Evolutionary conservation across 176 grass and related monocot species (phyloP).

Genomic region (Paspalum vaginatum): DNA sequence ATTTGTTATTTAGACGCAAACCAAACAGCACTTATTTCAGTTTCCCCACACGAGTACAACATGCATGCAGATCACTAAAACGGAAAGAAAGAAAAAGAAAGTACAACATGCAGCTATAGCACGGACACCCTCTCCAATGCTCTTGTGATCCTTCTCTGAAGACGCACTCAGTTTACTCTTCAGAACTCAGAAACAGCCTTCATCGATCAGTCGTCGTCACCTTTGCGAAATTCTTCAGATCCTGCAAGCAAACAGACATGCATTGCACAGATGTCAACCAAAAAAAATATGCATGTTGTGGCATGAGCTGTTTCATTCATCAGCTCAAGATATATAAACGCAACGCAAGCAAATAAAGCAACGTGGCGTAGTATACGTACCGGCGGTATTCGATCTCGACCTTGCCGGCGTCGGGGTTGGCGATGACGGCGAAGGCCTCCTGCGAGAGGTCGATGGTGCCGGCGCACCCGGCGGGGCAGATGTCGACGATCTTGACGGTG

Average conservation of each 20-base stretch:
- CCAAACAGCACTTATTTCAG: neutral
- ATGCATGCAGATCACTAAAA: neutral
- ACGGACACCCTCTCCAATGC: neutral
- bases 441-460: slow-evolving; percentile 61
- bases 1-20: no score
- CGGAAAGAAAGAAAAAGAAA: no score
- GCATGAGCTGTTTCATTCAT: neutral
- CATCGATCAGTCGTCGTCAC: no score
- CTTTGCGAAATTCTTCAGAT: neutral
- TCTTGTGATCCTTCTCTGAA: neutral
- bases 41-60: neutral
- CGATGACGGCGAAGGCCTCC: slow-evolving; percentile 63
- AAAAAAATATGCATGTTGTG: no score
- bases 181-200: no score
- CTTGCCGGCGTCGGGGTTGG: slow-evolving; percentile 53
- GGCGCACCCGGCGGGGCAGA: slow-evolving; percentile 31
- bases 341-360: neutral
- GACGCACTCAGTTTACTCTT: neutral
- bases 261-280: no score
- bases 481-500: slow-evolving; percentile 51
- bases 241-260: neutral
- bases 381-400: slow-evolving; percentile 43
- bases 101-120: neutral
- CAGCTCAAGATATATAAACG: neutral
- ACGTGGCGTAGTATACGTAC: slow-evolving; percentile 22